phyloP scores from a whole-genome alignment of 1,284 basidiomycete genomes.

The Trichosporon coremiiforme region DNA sequence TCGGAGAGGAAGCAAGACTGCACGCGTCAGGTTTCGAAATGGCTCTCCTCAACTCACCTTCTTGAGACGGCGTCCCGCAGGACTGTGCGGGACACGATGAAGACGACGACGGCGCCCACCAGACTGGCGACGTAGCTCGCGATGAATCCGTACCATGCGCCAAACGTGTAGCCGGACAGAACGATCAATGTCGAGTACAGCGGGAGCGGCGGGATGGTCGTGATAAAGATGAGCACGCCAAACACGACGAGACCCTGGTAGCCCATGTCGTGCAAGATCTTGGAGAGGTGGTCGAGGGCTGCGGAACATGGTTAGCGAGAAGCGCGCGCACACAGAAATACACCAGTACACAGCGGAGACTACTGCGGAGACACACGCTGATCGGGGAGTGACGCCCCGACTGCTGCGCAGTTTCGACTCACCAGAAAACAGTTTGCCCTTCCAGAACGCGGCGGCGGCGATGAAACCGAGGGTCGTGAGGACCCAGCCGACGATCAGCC shows the following conservation, averaged over 20 bases:
- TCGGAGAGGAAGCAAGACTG: conserved; percentile 48
- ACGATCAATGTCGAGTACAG: conserved; percentile 61
- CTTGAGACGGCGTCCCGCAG: conserved; percentile 48
- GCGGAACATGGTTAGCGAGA: conserved; percentile 12
- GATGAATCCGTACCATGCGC: conserved; percentile 59
- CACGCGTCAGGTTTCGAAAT: background rate
- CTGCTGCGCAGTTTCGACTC: conserved; percentile 25
- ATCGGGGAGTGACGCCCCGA: background rate
- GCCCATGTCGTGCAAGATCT: conserved; percentile 47
- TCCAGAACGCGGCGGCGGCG: conserved; percentile 48
- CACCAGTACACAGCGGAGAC: background rate
- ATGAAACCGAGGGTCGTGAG: conserved; percentile 49
- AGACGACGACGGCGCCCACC: conserved; percentile 58
- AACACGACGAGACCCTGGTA: conserved; percentile 52
- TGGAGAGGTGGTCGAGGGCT: conserved; percentile 53
- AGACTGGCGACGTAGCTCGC: conserved; percentile 59
- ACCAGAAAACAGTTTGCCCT: conserved; percentile 52
- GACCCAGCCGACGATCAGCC: conserved; percentile 52
- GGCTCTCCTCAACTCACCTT: conserved; percentile 37
- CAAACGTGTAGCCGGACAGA: conserved; percentile 60
- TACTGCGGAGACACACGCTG: background rate
- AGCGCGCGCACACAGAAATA: background rate
- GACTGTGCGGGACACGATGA: conserved; percentile 53
- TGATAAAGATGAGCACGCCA: conserved; percentile 54
- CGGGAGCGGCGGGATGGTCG: conserved; percentile 58